phyloP scores from a whole-genome alignment of 108 stramenopile species.

The Nitzschia sp. region DNA sequence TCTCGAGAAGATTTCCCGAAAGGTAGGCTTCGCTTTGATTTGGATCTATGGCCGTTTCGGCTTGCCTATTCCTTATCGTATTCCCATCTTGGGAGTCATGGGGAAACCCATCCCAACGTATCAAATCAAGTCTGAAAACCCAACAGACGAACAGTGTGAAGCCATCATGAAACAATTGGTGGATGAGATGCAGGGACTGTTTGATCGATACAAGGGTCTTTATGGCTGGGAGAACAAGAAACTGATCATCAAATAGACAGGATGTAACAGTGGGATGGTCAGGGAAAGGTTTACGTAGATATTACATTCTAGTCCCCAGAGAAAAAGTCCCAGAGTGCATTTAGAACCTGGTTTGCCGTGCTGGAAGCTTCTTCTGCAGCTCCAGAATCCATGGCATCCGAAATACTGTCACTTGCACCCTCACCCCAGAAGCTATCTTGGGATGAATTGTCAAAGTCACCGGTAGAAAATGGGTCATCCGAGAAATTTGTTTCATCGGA shows the following conservation, averaged over 20 bases:
- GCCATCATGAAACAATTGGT: slow-evolving; percentile 23
- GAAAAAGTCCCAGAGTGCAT: slow-evolving; percentile 59
- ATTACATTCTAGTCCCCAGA: slow-evolving; percentile 29
- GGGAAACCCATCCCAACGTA: slow-evolving; percentile 43
- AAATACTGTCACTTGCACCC: slow-evolving; percentile 12
- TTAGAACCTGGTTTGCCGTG: slow-evolving; percentile 26
- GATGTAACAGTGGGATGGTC: not conserved
- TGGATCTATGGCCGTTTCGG: slow-evolving; percentile 44
- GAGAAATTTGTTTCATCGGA: slow-evolving; percentile 26
- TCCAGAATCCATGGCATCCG: slow-evolving; percentile 28
- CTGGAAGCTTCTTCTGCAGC: slow-evolving; percentile 28
- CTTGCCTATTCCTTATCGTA: slow-evolving; percentile 40
- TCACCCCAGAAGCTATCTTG: slow-evolving; percentile 24
- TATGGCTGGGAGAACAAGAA: slow-evolving; percentile 45
- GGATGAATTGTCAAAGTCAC: slow-evolving; percentile 27
- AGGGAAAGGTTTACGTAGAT: not conserved
- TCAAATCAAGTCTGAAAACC: slow-evolving; percentile 39
- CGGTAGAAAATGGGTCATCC: slow-evolving; percentile 34
- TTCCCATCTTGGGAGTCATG: slow-evolving; percentile 36
- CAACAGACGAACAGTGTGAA: slow-evolving; percentile 41
- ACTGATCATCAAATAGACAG: slow-evolving; percentile 34
- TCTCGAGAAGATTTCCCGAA: slow-evolving; percentile 37
- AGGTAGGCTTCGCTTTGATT: slow-evolving; percentile 43
- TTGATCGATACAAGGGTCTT: slow-evolving; percentile 40
- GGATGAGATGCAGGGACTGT: slow-evolving; percentile 35